Evolutionary conservation across 208 protist genomes (phyloP).

Genomic region (Acanthamoeba comandoni): DNA sequence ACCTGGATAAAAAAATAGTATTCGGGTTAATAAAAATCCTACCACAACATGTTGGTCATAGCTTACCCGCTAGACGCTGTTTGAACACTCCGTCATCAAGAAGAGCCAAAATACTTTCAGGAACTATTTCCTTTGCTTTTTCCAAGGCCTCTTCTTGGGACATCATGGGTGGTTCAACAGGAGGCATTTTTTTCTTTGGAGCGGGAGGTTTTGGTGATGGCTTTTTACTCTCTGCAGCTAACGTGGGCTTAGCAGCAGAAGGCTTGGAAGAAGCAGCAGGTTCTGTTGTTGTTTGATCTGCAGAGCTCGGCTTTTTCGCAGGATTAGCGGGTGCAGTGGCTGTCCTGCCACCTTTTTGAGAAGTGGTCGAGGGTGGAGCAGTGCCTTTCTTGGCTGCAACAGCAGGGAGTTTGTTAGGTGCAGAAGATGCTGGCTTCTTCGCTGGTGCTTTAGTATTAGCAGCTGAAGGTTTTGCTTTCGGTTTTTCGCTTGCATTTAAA

Average conservation of each 20-base stretch:
- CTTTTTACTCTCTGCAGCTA: not conserved
- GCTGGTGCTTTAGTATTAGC: not conserved
- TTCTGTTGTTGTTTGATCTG: not conserved
- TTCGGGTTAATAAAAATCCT: not conserved
- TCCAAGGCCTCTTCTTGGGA: constrained; percentile 37
- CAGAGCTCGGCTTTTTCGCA: not conserved
- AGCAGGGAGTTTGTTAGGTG: not conserved
- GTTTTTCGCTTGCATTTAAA: not conserved
- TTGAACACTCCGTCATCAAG: constrained; percentile 61
- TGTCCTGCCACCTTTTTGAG: not conserved
- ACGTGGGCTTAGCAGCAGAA: not conserved
- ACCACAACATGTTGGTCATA: not conserved
- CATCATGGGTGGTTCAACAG: constrained; percentile 43
- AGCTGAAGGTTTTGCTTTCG: not conserved
- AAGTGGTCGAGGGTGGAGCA: not conserved
- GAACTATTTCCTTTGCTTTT: constrained; percentile 16
- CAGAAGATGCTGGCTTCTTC: not conserved
- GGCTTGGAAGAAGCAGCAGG: constrained; percentile 3
- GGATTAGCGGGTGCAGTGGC: not conserved
- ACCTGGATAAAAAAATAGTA: no score
- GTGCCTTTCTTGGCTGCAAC: no score
- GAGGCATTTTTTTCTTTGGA: not conserved
- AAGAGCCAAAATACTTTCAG: not conserved
- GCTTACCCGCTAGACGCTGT: not conserved
- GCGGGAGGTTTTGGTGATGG: constrained; percentile 30